phyloP scores from a whole-genome alignment of 768 basidiomycete species.

The Flagelloscypha sp. region DNA sequence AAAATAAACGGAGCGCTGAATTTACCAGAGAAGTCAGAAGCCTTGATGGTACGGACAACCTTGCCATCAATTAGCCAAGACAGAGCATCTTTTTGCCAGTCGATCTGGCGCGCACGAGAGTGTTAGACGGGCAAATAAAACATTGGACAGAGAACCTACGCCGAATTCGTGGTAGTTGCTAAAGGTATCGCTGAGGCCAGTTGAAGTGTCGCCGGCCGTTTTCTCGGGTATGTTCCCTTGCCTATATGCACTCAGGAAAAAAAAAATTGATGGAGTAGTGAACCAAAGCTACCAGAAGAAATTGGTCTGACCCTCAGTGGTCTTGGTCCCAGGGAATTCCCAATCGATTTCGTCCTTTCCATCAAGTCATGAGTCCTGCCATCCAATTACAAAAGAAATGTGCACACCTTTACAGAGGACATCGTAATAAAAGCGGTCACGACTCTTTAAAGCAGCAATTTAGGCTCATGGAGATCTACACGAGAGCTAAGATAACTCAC shows the following conservation, averaged over 20 bases:
- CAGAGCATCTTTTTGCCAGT: constrained; percentile 68
- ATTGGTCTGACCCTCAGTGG: constrained; percentile 67
- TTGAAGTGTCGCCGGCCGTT: constrained; percentile 41
- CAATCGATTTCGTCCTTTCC: constrained; percentile 85
- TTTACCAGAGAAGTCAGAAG: constrained; percentile 47
- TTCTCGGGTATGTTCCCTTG: constrained; percentile 24
- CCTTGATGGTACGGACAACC: constrained; percentile 59
- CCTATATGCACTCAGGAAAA: too few species aligned
- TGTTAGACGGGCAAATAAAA: not conserved
- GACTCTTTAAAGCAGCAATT: too few species aligned
- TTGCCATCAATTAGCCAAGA: constrained; percentile 66
- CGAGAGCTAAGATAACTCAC: too few species aligned
- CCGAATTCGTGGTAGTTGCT: constrained; percentile 70
- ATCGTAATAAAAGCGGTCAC: constrained; percentile 83
- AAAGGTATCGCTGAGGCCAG: constrained; percentile 54
- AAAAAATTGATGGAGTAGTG: too few species aligned
- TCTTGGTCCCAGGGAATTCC: constrained; percentile 67
- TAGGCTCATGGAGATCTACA: too few species aligned
- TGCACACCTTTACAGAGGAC: too few species aligned
- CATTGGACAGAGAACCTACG: constrained; percentile 28
- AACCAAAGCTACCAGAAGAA: constrained; percentile 74
- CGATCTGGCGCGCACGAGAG: constrained; percentile 40
- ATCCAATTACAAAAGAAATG: too few species aligned
- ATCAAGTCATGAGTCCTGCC: too few species aligned
- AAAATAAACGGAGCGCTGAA: too few species aligned